These are phyloP conservation scores for Tuber aestivum DNA, from an alignment of 495 filamentous ascomycete species.

Conservation along the genomic window DNA sequence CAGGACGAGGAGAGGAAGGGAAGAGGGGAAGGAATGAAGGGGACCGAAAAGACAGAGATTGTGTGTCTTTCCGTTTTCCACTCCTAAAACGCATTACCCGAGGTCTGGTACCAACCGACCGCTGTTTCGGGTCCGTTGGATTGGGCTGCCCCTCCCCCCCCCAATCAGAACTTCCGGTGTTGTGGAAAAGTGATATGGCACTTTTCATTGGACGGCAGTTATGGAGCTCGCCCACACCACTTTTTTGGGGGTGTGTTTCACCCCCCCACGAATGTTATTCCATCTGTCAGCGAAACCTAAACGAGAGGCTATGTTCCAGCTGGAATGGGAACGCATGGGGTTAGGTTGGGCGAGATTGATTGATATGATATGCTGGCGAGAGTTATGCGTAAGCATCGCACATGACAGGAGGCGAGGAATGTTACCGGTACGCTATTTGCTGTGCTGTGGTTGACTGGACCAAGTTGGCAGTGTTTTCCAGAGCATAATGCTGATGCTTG, in stretches of 20 bases:
- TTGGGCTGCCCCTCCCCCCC: neutral
- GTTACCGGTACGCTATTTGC: neutral
- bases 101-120: neutral
- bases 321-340: neutral
- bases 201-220: constrained; percentile 2
- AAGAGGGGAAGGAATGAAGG: neutral
- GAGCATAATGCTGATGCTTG: no score
- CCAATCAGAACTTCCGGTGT: neutral
- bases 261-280: neutral
- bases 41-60: no score
- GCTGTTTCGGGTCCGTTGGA: neutral
- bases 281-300: no score
- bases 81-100: neutral
- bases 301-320: neutral
- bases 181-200: neutral
- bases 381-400: neutral
- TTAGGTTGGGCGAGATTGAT: neutral
- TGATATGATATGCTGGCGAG: neutral
- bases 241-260: neutral
- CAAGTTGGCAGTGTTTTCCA: no score
- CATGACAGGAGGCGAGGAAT: neutral
- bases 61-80: constrained; percentile 1
- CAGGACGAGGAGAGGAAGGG: neutral
- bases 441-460: neutral
- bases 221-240: neutral